Percentiles rank a stretch among this genome's conserved stretches.
phyloP scores from a whole-genome alignment of 192 early-diverging fungal species.

The Mortierella antarctica region DNA sequence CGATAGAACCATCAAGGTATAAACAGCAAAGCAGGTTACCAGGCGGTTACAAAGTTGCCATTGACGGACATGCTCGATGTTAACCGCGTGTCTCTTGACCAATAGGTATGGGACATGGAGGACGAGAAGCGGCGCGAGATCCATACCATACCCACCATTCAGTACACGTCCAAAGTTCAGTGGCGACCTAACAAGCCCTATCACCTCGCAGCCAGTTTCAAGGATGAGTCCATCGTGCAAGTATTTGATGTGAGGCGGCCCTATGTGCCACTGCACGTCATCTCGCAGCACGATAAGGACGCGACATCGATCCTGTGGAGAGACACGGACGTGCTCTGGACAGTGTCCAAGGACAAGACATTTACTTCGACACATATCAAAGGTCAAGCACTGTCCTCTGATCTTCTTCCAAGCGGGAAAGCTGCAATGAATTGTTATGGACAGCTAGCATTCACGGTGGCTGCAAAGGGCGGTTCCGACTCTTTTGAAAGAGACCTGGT shows the following conservation, averaged over 20 bases:
- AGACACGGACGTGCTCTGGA: conserved; percentile 68
- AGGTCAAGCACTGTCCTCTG: conserved; percentile 57
- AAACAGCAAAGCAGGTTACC: neutral
- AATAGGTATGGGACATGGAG: conserved; percentile 75
- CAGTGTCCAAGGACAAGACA: conserved; percentile 81
- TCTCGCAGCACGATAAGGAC: conserved; percentile 76
- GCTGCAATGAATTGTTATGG: conserved; percentile 75
- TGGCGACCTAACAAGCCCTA: conserved; percentile 76
- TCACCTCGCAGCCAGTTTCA: conserved; percentile 79
- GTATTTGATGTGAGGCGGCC: conserved; percentile 79
- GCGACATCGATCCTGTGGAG: conserved; percentile 81
- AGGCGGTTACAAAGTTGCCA: neutral
- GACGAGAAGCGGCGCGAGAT: conserved; percentile 68
- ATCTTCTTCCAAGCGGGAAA: conserved; percentile 62
- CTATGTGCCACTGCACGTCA: conserved; percentile 71
- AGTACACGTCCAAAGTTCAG: conserved; percentile 71
- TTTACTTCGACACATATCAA: conserved; percentile 72
- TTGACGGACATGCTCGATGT: neutral
- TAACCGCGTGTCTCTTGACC: neutral
- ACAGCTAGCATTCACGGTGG: conserved; percentile 71
- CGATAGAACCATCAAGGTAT: conserved; percentile 80
- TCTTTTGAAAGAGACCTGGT: conserved; percentile 45
- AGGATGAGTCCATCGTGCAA: conserved; percentile 71
- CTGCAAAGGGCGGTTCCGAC: conserved; percentile 51
- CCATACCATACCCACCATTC: conserved; percentile 72